These are phyloP conservation scores for Nidula niveotomentosa DNA, from an alignment of 1,284 basidiomycete genomes.

Conservation along the genomic window DNA sequence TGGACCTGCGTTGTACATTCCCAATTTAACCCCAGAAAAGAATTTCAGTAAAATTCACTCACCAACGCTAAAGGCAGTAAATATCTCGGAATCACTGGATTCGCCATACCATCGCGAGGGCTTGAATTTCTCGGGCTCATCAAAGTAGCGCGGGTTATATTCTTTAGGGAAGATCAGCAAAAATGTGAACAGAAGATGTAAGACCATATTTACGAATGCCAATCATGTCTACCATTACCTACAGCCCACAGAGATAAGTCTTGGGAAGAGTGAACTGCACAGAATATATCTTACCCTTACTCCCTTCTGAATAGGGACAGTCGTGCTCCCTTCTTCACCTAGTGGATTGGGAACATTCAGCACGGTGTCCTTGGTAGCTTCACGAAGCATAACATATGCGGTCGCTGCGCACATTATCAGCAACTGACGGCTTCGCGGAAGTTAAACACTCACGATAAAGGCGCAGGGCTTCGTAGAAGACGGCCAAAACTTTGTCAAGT, in stretches of 20 bases:
- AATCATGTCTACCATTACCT: slow-evolving; percentile 48
- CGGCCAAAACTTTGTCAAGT: slow-evolving; percentile 42
- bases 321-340: slow-evolving; percentile 24
- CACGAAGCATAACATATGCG: slow-evolving; percentile 25
- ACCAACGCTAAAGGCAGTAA: slow-evolving; percentile 34
- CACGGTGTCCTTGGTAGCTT: slow-evolving; percentile 27
- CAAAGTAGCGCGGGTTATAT: slow-evolving; percentile 31
- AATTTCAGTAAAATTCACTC: background rate
- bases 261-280: background rate
- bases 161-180: slow-evolving; percentile 18
- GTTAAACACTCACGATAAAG: slow-evolving; percentile 39
- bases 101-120: slow-evolving; percentile 31
- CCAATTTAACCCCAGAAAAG: background rate
- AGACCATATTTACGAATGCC: slow-evolving; percentile 42
- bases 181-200: background rate
- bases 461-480: slow-evolving; percentile 44
- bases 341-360: slow-evolving; percentile 26
- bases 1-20: slow-evolving; percentile 23
- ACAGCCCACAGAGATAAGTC: background rate
- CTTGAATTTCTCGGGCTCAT: slow-evolving; percentile 27
- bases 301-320: slow-evolving; percentile 27
- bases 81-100: slow-evolving; percentile 31
- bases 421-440: background rate
- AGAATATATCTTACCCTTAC: background rate
- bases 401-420: slow-evolving; percentile 16